Base-by-base conservation (phyloP, 2,329 filamentous ascomycete genomes). In the Xylariaceae sp. region DNA sequence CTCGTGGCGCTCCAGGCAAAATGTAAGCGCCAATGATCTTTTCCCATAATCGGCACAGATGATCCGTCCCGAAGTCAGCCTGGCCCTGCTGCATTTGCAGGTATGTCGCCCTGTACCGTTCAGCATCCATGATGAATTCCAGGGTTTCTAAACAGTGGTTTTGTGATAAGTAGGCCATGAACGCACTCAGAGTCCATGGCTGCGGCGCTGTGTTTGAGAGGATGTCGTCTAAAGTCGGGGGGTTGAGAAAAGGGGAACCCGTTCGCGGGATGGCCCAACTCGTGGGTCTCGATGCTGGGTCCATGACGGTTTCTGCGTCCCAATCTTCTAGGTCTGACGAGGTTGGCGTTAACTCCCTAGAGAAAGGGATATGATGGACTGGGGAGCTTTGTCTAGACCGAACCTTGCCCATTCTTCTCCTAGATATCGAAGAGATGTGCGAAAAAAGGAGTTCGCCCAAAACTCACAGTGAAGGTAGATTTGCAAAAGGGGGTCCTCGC, bases 91-190 rank as follows among this genome's bases (percentile, higher is more conserved):
- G 76, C 44, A 78, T 72, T 60, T 82, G 76, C 23, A 73, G 69
- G 66, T 83, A 78, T 57, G 84, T 83, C 59, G 84, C 76, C 55
- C 85, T 83, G 72, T 97, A 99, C 61, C 91, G 84, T 59, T 92
- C 89, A 18, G 93, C 89, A 73, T 97, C 94, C 81, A 97, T 88
- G 47, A 92, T 96, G 74, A 99, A 99, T 72, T 97, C 94, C 45
- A 99, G 80, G 1, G 92, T 97, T 75, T 99, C 94, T 65, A 97
- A 79, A 72, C 94, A 99, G 75, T 97, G 93, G 70, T 97, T 97
- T 71, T 96, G 92, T 0, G 93, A 97, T 3, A 97, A 82, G 70
- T 96, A 97, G 58, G 92, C 92, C 85, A 94, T 97, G 75, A 97
- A 97, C 37, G 93, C 93, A 61, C 86, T 87, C 7, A 97, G 80